Base-by-base conservation (phyloP, 2,329 filamentous ascomycete species). In the Raffaelea albimanens region DNA sequence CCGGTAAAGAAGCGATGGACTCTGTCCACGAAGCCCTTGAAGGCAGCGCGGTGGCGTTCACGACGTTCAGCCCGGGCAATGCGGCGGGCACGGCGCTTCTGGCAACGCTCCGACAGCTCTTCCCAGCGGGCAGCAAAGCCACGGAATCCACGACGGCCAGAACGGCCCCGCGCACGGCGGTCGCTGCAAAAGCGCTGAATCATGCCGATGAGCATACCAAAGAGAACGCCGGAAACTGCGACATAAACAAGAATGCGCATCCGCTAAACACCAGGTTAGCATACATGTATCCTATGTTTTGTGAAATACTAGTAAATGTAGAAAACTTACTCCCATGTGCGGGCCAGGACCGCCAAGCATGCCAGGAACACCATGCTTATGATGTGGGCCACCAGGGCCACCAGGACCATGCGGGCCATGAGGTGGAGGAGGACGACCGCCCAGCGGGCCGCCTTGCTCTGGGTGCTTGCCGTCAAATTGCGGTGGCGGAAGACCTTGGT, bases 21-120 rank as follows among this genome's bases (percentile, higher is more conserved):
- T 18, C 29, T 42, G 39, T 56, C 52, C 36, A 67, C 52, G 19
- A 70, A 47, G 25, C 60, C 56, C 3, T 56, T 47, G 50, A 65
- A 57, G 29, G 61, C 60, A 20, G 55, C 39, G 2, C 48, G 47
- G 23, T 53, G 46, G n/a, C 51, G 46, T 39, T 52, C 54, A n/a
- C 53, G 54, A 14, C 56, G 55, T 43, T 57, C 56, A 13, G 56
- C 53, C 40, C 61, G 57, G 4, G 58, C 56, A 11, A 49, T 50
- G 20, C 58, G 56, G 8, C 55, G 55, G 20, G 52, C 55, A 4
- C 56, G 58, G 43, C 61, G 60, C 44, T 61, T 56, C 13, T 44
- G 49, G 39, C 39, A 23, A 9, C 21, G 44, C n/a, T 42, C 47
- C 20, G 43, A n/a, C 18, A 42, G 21, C 29, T 45, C 29, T 9